Conservation (phyloP, 2,329 filamentous ascomycete species). For the Aspergillus transmontanensis region DNA sequence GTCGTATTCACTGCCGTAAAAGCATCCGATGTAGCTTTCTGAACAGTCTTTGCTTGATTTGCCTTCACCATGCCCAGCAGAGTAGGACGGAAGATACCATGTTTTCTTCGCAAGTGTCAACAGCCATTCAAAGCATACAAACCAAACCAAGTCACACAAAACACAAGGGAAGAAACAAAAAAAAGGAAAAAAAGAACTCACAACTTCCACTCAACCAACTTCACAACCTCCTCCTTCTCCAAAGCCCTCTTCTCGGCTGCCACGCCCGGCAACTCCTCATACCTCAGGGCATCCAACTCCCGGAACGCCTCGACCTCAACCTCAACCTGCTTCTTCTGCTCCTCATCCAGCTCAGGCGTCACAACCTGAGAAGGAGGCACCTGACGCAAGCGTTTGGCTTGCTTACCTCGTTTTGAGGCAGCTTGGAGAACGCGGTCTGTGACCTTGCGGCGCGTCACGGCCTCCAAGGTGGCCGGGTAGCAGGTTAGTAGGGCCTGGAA, state of each 20-base stretch:
- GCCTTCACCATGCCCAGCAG: conserved; percentile 44
- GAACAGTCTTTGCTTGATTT: conserved; percentile 32
- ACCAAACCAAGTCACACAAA: conserved; percentile 19
- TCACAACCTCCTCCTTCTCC: conserved; percentile 38
- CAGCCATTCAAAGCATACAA: background rate
- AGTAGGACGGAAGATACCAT: conserved; percentile 43
- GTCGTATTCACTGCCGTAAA: conserved; percentile 21
- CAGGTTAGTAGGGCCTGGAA: conserved; percentile 30
- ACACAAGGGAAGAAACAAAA: background rate
- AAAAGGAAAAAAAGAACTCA: conserved; percentile 25
- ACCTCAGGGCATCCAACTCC: conserved; percentile 42
- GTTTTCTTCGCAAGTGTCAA: conserved; percentile 32
- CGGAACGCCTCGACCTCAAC: conserved; percentile 29
- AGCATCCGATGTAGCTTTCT: conserved; percentile 30
- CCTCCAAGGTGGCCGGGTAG: conserved; percentile 30
- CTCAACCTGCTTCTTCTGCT: conserved; percentile 16
- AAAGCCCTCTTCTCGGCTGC: conserved; percentile 29
- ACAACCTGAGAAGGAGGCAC: background rate
- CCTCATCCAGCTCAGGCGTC: background rate
- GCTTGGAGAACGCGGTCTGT: conserved; percentile 1
- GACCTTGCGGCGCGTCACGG: conserved; percentile 27
- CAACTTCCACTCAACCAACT: conserved; percentile 50
- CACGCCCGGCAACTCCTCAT: conserved; percentile 32
- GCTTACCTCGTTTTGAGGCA: background rate
- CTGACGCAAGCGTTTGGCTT: conserved; percentile 5